Conservation (phyloP, 148 eudicot species). For the Camellia granthamiana region DNA sequence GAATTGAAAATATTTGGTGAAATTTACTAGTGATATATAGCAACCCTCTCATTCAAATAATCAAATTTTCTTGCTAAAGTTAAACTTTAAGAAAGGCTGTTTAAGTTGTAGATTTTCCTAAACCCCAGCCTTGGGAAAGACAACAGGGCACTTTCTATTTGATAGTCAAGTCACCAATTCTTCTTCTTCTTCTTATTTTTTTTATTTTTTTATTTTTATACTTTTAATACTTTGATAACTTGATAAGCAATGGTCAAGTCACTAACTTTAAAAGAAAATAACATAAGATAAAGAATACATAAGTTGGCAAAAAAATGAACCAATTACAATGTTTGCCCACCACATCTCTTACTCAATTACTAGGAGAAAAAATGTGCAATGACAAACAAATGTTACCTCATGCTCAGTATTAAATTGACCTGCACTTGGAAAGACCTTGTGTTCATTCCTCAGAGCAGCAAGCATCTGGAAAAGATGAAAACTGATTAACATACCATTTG, state of each 20-base stretch:
- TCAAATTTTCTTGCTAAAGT: neutral
- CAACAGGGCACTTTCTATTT: neutral
- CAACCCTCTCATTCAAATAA: neutral
- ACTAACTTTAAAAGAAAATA: neutral
- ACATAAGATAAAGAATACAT: neutral
- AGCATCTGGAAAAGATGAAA: conserved; percentile 60
- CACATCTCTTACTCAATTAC: neutral
- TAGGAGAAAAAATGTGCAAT: neutral
- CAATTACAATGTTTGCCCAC: neutral
- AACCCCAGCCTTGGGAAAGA: too few species aligned
- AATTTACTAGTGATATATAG: too few species aligned
- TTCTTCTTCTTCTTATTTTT: too few species aligned
- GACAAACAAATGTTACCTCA: conserved; percentile 50
- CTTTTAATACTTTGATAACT: too few species aligned
- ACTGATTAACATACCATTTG: conserved; percentile 16
- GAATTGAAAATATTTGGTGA: too few species aligned
- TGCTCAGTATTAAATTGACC: conserved; percentile 93
- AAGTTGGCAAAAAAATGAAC: neutral
- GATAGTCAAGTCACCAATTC: neutral
- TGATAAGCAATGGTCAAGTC: neutral
- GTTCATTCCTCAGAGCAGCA: conserved; percentile 84
- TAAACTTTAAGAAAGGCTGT: neutral
- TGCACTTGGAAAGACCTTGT: conserved; percentile 43
- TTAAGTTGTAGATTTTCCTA: neutral
- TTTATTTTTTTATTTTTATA: too few species aligned